These are phyloP conservation scores for Saturnispora diversa DNA, from an alignment of 805 yeast genomes.

Conservation along the genomic window DNA sequence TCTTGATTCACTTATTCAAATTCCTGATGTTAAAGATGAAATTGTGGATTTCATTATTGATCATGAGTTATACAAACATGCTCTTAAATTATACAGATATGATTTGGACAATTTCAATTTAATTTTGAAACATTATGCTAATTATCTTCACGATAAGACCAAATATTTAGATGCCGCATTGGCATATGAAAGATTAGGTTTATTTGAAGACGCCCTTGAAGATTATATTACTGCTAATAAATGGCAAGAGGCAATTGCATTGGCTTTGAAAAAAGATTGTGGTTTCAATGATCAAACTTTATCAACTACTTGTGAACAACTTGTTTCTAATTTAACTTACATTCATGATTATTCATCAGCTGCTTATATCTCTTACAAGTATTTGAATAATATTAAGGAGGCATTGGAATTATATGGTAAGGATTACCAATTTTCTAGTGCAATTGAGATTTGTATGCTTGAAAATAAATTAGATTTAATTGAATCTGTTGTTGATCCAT, in stretches of 20 bases:
- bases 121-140: constrained; percentile 58
- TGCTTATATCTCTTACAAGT: constrained; percentile 62
- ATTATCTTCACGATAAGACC: constrained; percentile 45
- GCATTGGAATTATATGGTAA: constrained; percentile 67
- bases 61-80: constrained; percentile 64
- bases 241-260: constrained; percentile 79
- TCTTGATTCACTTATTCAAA: constrained; percentile 49
- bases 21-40: constrained; percentile 45
- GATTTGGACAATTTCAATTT: constrained; percentile 44
- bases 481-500: constrained; percentile 57
- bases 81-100: constrained; percentile 54
- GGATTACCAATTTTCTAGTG: constrained; percentile 66
- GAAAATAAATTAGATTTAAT: constrained; percentile 40
- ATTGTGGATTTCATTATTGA: constrained; percentile 58
- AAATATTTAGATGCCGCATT: constrained; percentile 70
- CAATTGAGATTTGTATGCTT: constrained; percentile 54
- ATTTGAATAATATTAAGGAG: constrained; percentile 50
- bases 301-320: constrained; percentile 47
- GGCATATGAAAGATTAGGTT: constrained; percentile 60
- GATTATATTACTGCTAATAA: constrained; percentile 60
- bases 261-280: constrained; percentile 39
- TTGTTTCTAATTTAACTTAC: constrained; percentile 53
- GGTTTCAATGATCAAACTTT: constrained; percentile 31
- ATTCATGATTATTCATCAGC: constrained; percentile 73
- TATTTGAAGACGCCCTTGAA: constrained; percentile 54